Base-by-base conservation (phyloP, 2,329 filamentous ascomycete species). In the Xylaria sp. region DNA sequence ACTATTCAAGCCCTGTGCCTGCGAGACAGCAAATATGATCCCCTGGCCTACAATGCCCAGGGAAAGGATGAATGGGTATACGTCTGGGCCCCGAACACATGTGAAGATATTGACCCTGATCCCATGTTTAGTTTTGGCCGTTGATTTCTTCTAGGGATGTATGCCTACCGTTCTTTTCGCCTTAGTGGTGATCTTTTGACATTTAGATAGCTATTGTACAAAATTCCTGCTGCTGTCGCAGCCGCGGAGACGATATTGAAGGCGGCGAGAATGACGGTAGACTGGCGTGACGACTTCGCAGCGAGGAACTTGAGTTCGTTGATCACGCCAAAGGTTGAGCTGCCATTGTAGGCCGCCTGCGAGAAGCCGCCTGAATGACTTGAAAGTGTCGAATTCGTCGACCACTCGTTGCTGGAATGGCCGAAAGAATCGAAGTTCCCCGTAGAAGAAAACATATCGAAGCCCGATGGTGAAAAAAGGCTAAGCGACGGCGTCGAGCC, bases 241-340 rank as follows among this genome's bases (percentile, higher is more conserved):
- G 88, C 83, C 4, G 88, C 87, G 19, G 86, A 86, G 61, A 89
- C 75, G 24, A 86, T 82, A 76, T 90, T 91, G 80, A 90, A 89
- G 64, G 82, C 79, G 42, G 88, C 85, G 63, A 90, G 81, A 68
- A 90, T 87, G 64, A 90, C 85, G 51, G 86, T 87, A 27, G 88
- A 89, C 19, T 85, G 88, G 72, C 89, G 83, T 73, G 89, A 82
- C 39, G 87, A 89, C 74, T 85, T 88, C 69, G 84, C 84, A 17
- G 84, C 82, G 34, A 83, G 82, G 70, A 88, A 85, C 66, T 80
- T 82, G 71, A 88, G 81, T 70, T 86, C 76, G 73, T 85, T 85
- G 72, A 85, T 82, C 69, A 86, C 77, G 47, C 81, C 78, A 47
- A 82, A 81, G 5, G 84, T 83, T 36, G 80, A 79, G 75, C 85